A percentile compares a stretch with the other conserved stretches of the same genome.
phyloP scores from a whole-genome alignment of 1,284 basidiomycete species.

The Athelia psychrophila region DNA sequence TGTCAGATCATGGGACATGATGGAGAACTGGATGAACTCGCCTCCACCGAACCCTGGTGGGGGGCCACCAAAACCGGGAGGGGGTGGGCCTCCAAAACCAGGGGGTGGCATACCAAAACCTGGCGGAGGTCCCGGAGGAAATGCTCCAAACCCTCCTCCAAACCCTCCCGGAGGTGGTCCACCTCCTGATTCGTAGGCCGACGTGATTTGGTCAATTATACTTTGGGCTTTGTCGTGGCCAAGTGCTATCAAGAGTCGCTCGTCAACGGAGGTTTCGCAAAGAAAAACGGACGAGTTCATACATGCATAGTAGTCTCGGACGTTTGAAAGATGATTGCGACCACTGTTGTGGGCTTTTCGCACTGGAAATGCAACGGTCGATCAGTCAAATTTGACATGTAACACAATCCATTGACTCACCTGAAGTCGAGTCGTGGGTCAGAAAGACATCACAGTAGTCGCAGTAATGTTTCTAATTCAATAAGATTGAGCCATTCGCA shows the following conservation, averaged over 20 bases:
- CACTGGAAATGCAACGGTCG: conserved; percentile 46
- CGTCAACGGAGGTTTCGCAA: conserved; percentile 3
- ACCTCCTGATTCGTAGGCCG: conserved; percentile 82
- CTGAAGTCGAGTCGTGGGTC: conserved; percentile 88
- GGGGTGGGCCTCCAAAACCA: conserved; percentile 44
- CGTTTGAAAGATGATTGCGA: conserved; percentile 94
- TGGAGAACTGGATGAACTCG: conserved; percentile 25
- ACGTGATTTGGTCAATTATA: conserved; percentile 95
- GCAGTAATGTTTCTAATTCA: conserved; percentile 76
- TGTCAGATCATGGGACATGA: conserved; percentile 6
- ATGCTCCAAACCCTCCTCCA: conserved; percentile 74
- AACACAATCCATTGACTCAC: conserved; percentile 32
- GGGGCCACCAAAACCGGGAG: conserved; percentile 41
- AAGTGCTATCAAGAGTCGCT: conserved; percentile 53
- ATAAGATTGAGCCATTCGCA: background rate
- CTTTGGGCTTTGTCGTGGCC: conserved; percentile 95
- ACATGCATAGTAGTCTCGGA: conserved; percentile 97
- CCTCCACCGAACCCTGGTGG: conserved; percentile 51
- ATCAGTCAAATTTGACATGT: conserved; percentile 12
- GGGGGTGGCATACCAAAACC: conserved; percentile 48
- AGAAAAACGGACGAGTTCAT: conserved; percentile 22
- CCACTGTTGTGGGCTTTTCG: conserved; percentile 98
- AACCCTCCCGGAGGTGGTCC: conserved; percentile 85
- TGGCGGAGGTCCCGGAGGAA: conserved; percentile 34
- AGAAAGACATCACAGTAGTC: conserved; percentile 93